These are phyloP conservation scores for Hortiboletus campestris DNA, from an alignment of 768 basidiomycete species.

Conservation along the genomic window DNA sequence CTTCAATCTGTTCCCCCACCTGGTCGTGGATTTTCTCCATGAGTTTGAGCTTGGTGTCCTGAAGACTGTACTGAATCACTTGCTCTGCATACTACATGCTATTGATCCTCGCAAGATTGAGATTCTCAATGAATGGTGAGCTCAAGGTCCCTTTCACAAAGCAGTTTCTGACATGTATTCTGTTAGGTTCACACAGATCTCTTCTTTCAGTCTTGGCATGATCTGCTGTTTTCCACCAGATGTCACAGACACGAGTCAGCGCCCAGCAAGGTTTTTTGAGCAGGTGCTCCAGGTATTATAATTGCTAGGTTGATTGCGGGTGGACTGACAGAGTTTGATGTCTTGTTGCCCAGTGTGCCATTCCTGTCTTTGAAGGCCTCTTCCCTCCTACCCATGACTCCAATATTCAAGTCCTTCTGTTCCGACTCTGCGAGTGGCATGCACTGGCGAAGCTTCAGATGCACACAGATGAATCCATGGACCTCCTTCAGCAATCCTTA, in stretches of 20 bases:
- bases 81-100: neutral
- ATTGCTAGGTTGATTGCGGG: too few species aligned
- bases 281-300: too few species aligned
- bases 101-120: neutral
- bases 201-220: neutral
- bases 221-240: too few species aligned
- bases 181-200: neutral
- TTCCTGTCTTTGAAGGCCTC: neutral
- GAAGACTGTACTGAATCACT: neutral
- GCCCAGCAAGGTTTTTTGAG: too few species aligned
- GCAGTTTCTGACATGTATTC: too few species aligned
- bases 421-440: neutral
- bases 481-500: too few species aligned
- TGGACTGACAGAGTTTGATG: too few species aligned
- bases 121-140: neutral
- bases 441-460: too few species aligned
- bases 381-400: neutral
- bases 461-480: too few species aligned
- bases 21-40: neutral
- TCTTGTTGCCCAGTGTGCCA: neutral
- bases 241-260: too few species aligned
- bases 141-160: neutral
- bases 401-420: neutral
- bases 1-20: neutral
- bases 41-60: neutral